Evolutionary conservation across 1,284 basidiomycete species (phyloP).

Genomic region (Cutaneotrichosporon sp.): DNA sequence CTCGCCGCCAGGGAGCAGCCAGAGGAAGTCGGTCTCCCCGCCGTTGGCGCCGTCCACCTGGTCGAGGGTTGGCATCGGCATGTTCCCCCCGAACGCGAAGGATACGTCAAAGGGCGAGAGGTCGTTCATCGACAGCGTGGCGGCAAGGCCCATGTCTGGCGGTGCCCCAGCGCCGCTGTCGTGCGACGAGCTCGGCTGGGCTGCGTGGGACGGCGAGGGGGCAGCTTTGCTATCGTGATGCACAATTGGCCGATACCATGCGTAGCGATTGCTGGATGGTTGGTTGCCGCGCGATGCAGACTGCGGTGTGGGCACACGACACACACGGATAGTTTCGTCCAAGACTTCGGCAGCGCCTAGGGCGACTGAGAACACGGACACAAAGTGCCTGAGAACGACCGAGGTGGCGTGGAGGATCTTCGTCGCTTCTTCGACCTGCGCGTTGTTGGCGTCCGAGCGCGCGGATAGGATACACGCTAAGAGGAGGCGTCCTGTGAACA

Average conservation of each 20-base stretch:
- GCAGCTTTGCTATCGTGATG: constrained; percentile 12
- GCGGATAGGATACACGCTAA: constrained; percentile 23
- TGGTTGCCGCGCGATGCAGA: neutral
- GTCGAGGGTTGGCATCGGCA: constrained; percentile 10
- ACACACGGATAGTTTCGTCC: constrained; percentile 25
- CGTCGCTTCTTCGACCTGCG: constrained; percentile 17
- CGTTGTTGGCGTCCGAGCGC: constrained; percentile 12
- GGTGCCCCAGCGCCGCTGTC: neutral
- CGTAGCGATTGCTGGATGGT: constrained; percentile 5
- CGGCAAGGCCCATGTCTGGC: neutral
- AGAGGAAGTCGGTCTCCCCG: constrained; percentile 6
- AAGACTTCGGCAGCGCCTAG: constrained; percentile 25
- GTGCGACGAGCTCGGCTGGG: neutral
- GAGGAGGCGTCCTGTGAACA: constrained; percentile 22
- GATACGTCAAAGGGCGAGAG: constrained; percentile 10
- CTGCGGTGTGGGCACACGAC: constrained; percentile 9
- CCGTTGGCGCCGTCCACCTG: constrained; percentile 1
- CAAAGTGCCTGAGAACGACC: constrained; percentile 21
- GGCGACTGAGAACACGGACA: constrained; percentile 20
- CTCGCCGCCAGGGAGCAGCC: constrained; percentile 12
- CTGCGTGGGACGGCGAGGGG: neutral
- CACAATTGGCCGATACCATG: constrained; percentile 20
- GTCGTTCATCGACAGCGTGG: constrained; percentile 5
- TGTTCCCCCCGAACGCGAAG: constrained; percentile 6
- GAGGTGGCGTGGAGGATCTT: constrained; percentile 21